Evolutionary conservation across 2,329 filamentous ascomycete genomes (phyloP).

Genomic region (Neofusicoccum cordaticola): DNA sequence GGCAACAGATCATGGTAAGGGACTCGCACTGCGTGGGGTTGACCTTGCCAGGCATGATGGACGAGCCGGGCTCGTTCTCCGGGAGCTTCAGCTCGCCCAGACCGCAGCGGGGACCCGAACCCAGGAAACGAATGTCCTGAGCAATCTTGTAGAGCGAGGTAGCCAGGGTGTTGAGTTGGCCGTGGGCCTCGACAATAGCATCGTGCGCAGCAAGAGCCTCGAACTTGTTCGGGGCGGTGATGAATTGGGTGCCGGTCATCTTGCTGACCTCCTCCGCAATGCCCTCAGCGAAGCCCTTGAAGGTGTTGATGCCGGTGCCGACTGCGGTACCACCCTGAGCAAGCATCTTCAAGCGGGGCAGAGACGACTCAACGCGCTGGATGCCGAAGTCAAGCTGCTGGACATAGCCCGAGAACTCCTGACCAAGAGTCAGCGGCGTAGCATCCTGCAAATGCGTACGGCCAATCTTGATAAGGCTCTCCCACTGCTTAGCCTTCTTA

Average conservation of each 20-base stretch:
- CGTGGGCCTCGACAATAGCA: constrained; percentile 89
- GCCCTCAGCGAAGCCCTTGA: constrained; percentile 89
- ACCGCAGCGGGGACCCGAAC: constrained; percentile 91
- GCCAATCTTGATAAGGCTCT: constrained; percentile 98
- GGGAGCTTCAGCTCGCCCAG: constrained; percentile 90
- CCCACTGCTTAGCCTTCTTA: constrained; percentile 84
- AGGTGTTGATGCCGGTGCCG: constrained; percentile 96
- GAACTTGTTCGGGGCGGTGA: constrained; percentile 98
- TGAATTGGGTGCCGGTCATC: constrained; percentile 90
- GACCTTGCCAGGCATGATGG: constrained; percentile 99
- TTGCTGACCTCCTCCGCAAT: constrained; percentile 87
- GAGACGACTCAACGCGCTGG: constrained; percentile 75
- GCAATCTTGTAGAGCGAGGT: constrained; percentile 95
- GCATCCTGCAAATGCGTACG: constrained; percentile 97
- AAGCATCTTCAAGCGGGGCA: constrained; percentile 81
- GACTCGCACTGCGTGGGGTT: constrained; percentile 99
- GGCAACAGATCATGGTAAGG: constrained; percentile 94
- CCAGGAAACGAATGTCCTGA: constrained; percentile 95
- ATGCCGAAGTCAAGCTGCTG: constrained; percentile 90
- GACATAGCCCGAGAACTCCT: constrained; percentile 97
- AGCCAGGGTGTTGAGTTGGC: constrained; percentile 89
- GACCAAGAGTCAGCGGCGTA: constrained; percentile 88
- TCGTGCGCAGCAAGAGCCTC: constrained; percentile 95
- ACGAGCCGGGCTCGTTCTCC: constrained; percentile 96
- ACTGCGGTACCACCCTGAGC: constrained; percentile 97